Evolutionary conservation across 2,329 filamentous ascomycete genomes (phyloP), one percentile per base, ranked within the genome.

Genomic region (Aureobasidium sp.): DNA sequence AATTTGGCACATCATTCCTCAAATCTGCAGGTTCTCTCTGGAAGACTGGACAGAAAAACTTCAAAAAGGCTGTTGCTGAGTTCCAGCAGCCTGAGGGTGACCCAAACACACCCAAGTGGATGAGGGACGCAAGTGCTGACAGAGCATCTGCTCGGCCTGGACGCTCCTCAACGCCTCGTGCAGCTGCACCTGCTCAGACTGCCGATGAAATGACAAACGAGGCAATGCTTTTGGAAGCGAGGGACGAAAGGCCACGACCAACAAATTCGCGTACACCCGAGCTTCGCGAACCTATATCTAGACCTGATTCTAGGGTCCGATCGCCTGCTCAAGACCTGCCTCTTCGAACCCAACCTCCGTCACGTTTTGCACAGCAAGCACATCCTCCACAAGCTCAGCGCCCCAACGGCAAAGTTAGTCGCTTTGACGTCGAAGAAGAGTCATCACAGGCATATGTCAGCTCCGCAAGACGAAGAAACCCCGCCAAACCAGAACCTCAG

Each of bases 21-120:
- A 99, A 99, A 73, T 94, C 92, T 3, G 94, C 94, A 2, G 96
- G 95, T 67, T 93, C 90, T 0, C 77, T 97, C 0, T 99, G 94
- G 94, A 99, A 96, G 72, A 90, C 89, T 3, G 87, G 93, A 0
- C 90, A 92, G 70, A 99, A 96, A 75, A 92, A 90, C 72, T 84
- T 97, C 62, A 91, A 96, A 69, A 91, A 94, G 74, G 93, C 91
- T 5, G 89, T 97, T 37, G 86, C 91, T 9, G 94, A 99, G 16
- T 89, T 97, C 63, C 84, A 85, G 67, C 76, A 80, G 59, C 87
- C 86, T n/a, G 79, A 79, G 25, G 91, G 80, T 30, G 91, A 96
- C 69, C 81, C 88, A 2, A 89, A 74, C 69, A 90, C 96, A 71
- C 94, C 94, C 0, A 94, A 90, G 71, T 99, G 94, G 94, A 96